Evolutionary conservation across 108 stramenopile genomes (phyloP), one percentile per base, ranked within the genome.

Genomic region (Schizochytrium sp.): DNA sequence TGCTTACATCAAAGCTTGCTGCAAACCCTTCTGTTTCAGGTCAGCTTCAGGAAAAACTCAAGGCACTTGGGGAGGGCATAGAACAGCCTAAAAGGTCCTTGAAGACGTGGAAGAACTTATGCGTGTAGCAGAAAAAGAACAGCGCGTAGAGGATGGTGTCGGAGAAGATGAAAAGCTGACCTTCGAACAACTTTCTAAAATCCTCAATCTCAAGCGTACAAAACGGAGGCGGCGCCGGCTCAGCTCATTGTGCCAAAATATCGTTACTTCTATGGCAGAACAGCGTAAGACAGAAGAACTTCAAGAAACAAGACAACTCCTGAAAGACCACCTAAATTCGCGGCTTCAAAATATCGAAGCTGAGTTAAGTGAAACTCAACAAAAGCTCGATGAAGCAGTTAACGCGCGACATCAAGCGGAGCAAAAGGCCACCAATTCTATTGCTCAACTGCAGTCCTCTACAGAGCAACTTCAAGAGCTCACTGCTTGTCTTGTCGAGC

Each of bases 1-100:
- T 83, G 76, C 76, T 83, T 53, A 83, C 76, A 2, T 83, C 76
- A 17, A 83, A 55, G 53, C 50, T 55, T 42, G 76, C 76, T 12
- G 76, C 76, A 5, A 55, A 83, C 76, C 76, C 47, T 28, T 47
- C 76, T 53, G 47, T 55, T 7, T 83, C 47, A 5, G 76, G 53
- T 38, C n/a, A 55, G 55, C 47, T 83, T n/a, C 76, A 83, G 53
- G 76, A 83, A 53, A 47, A 40, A 0, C 28, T 83, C 55, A 47
- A 53, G 15, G 53, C 47, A 2, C 38, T 83, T 13, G 76, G 50
- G 28, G 76, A 49, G 10, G 76, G 76, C 15, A n/a, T n/a, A 10
- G 53, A 17, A 8, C 47, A n/a, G 50, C 47, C 53, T 17, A n/a
- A 55, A 55, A 83, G 53, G 76, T 83, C 15, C 47, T 83, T 5